Evolutionary conservation across 805 yeast species (phyloP).

Genomic region (Monosporozyma servazzii): DNA sequence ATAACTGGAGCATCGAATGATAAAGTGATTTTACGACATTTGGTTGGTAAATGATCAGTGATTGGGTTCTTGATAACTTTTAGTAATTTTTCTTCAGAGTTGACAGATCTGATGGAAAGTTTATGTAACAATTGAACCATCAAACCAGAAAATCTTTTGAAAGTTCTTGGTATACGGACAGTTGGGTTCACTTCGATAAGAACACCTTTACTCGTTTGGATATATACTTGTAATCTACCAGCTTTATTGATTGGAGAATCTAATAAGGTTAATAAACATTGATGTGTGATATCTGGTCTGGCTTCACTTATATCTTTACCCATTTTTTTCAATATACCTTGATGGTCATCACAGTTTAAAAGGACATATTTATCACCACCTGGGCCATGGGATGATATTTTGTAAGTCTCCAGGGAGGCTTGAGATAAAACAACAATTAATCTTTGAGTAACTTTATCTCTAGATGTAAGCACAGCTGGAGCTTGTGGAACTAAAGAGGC

Average conservation of each 20-base stretch:
- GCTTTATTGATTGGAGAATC: slow-evolving; percentile 99
- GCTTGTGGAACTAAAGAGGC: slow-evolving; percentile 83
- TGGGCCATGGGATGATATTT: slow-evolving; percentile 67
- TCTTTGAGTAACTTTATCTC: slow-evolving; percentile 78
- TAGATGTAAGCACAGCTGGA: slow-evolving; percentile 71
- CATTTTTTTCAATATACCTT: slow-evolving; percentile 88
- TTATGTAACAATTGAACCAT: slow-evolving; percentile 96
- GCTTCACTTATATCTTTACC: slow-evolving; percentile 97
- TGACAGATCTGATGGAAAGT: slow-evolving; percentile 85
- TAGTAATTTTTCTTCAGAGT: slow-evolving; percentile 86
- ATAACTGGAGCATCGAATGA: slow-evolving; percentile 86
- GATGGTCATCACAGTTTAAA: slow-evolving; percentile 96
- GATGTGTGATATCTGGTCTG: slow-evolving; percentile 98
- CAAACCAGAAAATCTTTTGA: slow-evolving; percentile 92
- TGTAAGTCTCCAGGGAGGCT: slow-evolving; percentile 93
- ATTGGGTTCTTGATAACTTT: slow-evolving; percentile 95
- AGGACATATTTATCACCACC: slow-evolving; percentile 88
- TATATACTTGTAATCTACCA: slow-evolving; percentile 91
- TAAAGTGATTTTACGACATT: slow-evolving; percentile 86
- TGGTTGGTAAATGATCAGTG: slow-evolving; percentile 92
- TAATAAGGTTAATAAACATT: slow-evolving; percentile 83
- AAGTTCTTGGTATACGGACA: slow-evolving; percentile 96
- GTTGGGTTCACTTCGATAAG: slow-evolving; percentile 92
- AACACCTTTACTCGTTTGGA: slow-evolving; percentile 91
- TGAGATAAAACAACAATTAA: slow-evolving; percentile 90